Conservation (phyloP, 768 basidiomycete species). For the Suillus fuscotomentosus region DNA sequence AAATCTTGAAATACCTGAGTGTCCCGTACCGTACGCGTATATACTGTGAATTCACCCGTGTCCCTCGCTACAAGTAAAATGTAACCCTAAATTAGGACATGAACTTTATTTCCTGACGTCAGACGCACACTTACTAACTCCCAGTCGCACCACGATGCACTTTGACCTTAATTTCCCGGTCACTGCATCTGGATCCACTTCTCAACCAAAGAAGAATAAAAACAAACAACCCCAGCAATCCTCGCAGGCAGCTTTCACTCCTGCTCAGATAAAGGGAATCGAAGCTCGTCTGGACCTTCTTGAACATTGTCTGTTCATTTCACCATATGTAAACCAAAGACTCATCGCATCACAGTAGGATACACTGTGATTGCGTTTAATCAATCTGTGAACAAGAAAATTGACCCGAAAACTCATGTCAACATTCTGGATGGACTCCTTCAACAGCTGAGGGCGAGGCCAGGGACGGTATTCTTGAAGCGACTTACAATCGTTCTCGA, state of each 20-base stretch:
- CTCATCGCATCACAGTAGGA: slow-evolving; percentile 58
- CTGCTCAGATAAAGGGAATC: slow-evolving; percentile 54
- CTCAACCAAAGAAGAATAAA: slow-evolving; percentile 28
- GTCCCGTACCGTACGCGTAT: too few relatives aligned
- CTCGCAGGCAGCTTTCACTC: slow-evolving; percentile 40
- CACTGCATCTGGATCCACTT: slow-evolving; percentile 13
- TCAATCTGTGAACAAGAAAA: slow-evolving; percentile 66
- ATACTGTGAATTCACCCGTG: too few relatives aligned
- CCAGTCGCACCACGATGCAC: slow-evolving; percentile 40
- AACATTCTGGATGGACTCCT: slow-evolving; percentile 63
- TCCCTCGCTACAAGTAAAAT: neutral
- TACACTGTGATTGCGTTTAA: slow-evolving; percentile 80
- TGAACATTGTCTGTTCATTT: slow-evolving; percentile 58
- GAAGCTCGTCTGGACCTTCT: slow-evolving; percentile 69
- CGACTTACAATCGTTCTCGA: slow-evolving; percentile 79
- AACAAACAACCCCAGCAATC: slow-evolving; percentile 35
- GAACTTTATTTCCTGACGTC: neutral
- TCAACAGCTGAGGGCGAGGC: slow-evolving; percentile 55
- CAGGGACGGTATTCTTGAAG: slow-evolving; percentile 66
- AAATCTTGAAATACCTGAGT: neutral
- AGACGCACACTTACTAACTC: neutral
- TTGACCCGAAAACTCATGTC: slow-evolving; percentile 69
- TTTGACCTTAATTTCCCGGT: slow-evolving; percentile 70
- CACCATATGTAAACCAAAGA: neutral
- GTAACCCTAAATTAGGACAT: neutral